Evolutionary conservation across 2,329 filamentous ascomycete genomes (phyloP).

Genomic region (Reticulascus tulasneorum): DNA sequence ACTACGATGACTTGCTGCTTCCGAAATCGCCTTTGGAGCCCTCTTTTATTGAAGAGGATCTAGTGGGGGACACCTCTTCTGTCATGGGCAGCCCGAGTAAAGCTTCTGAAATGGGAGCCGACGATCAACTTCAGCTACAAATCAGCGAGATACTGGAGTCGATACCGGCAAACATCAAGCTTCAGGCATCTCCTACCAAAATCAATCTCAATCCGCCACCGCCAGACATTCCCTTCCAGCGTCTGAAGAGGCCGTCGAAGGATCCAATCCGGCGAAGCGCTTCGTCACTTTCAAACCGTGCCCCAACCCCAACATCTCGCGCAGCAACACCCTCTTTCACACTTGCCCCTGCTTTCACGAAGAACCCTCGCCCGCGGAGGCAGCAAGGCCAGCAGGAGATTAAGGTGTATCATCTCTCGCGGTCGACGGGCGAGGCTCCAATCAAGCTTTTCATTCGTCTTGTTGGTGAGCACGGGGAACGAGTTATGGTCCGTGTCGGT

Average conservation of each 20-base stretch:
- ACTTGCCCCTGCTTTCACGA: slow-evolving; percentile 57
- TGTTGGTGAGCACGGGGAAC: slow-evolving; percentile 83
- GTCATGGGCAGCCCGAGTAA: slow-evolving; percentile 30
- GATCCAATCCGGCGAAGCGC: slow-evolving; percentile 43
- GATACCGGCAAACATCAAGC: slow-evolving; percentile 74
- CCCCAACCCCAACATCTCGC: slow-evolving; percentile 34
- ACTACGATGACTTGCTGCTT: slow-evolving; percentile 13
- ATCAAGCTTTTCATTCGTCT: slow-evolving; percentile 93
- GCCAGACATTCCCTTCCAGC: slow-evolving; percentile 51
- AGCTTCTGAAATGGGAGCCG: slow-evolving; percentile 37
- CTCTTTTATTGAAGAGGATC: slow-evolving; percentile 44
- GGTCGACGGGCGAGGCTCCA: slow-evolving; percentile 77
- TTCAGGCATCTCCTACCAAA: slow-evolving; percentile 49
- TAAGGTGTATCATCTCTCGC: slow-evolving; percentile 86
- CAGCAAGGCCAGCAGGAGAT: slow-evolving; percentile 65
- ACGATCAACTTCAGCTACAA: slow-evolving; percentile 72
- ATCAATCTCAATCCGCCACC: slow-evolving; percentile 57
- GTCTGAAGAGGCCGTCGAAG: slow-evolving; percentile 37
- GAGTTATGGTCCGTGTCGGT: slow-evolving; percentile 96
- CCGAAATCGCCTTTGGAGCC: slow-evolving; percentile 39
- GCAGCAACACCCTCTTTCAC: slow-evolving; percentile 65
- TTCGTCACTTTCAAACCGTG: slow-evolving; percentile 43
- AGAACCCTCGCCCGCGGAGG: slow-evolving; percentile 44
- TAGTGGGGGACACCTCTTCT: slow-evolving; percentile 34
- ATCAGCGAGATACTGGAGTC: slow-evolving; percentile 74